phyloP scores from a whole-genome alignment of 1,139 yeast genomes.

The Blastobotrys buckinghamii region DNA sequence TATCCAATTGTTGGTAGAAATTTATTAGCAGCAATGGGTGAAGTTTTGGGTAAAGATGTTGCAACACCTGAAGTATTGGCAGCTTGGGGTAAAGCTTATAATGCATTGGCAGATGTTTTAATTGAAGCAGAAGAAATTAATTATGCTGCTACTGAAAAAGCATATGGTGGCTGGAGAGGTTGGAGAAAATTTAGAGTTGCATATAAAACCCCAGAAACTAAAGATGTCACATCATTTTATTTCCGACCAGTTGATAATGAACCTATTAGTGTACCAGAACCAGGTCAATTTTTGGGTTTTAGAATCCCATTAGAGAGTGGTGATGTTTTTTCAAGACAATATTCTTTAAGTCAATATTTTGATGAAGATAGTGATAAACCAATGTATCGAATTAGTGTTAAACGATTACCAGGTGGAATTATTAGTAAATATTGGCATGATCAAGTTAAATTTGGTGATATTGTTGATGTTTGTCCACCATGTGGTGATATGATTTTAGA shows the following conservation, averaged over 20 bases:
- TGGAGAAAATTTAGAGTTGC: constrained; percentile 49
- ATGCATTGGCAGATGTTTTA: constrained; percentile 54
- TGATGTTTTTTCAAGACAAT: constrained; percentile 41
- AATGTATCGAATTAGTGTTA: constrained; percentile 49
- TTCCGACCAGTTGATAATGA: constrained; percentile 45
- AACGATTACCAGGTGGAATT: constrained; percentile 42
- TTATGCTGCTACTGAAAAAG: constrained; percentile 36
- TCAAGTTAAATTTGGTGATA: constrained; percentile 45
- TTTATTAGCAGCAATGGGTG: constrained; percentile 48
- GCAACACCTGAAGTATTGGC: constrained; percentile 52
- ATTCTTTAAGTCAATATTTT: constrained; percentile 42
- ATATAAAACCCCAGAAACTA: constrained; percentile 41
- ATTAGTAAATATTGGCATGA: constrained; percentile 53
- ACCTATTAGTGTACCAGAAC: constrained; percentile 35
- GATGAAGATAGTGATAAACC: constrained; percentile 26
- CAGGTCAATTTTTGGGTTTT: constrained; percentile 61
- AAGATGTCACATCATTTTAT: constrained; percentile 47
- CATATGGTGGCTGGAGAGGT: constrained; percentile 47
- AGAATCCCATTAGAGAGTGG: constrained; percentile 37
- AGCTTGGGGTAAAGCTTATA: constrained; percentile 67
- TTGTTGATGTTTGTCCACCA: constrained; percentile 51
- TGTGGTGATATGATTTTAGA: constrained; percentile 47
- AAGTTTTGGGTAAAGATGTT: constrained; percentile 49
- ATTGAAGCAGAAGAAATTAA: constrained; percentile 49
- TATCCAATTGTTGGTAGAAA: constrained; percentile 59